These are phyloP conservation scores for Oidium heveae DNA, from an alignment of 2,329 filamentous ascomycete species.

Conservation along the genomic window DNA sequence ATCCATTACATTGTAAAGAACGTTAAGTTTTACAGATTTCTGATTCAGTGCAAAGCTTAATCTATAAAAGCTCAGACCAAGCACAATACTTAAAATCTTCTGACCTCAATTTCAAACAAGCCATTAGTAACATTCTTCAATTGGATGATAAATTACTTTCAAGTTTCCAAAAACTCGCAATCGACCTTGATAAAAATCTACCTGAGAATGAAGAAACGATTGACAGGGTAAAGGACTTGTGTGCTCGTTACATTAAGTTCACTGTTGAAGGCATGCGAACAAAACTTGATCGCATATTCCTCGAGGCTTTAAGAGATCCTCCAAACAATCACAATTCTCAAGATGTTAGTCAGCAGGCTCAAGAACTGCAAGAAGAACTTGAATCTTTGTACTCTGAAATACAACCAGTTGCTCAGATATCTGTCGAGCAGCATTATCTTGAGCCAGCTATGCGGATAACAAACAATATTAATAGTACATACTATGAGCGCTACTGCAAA, in stretches of 20 bases:
- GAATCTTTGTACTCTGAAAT: constrained; percentile 47
- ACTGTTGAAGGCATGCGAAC: constrained; percentile 29
- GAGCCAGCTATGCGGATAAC: constrained; percentile 29
- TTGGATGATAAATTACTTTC: constrained; percentile 40
- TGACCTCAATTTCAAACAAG: constrained; percentile 21
- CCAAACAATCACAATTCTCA: constrained; percentile 2
- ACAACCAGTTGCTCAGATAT: constrained; percentile 43
- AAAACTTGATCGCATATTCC: constrained; percentile 28
- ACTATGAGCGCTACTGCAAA: constrained; percentile 19
- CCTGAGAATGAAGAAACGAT: constrained; percentile 26
- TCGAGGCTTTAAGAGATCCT: constrained; percentile 20
- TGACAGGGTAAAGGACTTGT: constrained; percentile 31
- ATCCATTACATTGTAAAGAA: neutral
- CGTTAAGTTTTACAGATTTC: constrained; percentile 18
- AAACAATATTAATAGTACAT: constrained; percentile 19
- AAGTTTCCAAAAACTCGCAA: constrained; percentile 39
- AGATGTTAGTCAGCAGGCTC: constrained; percentile 17
- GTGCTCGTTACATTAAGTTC: constrained; percentile 30
- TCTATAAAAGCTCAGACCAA: constrained; percentile 21
- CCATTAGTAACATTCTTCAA: constrained; percentile 24
- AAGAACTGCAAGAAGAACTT: constrained; percentile 33
- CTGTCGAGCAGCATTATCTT: constrained; percentile 39
- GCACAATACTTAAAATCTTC: constrained; percentile 24
- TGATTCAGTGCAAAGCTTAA: constrained; percentile 22
- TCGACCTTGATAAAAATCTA: constrained; percentile 28